Base-by-base conservation (phyloP, 805 yeast genomes). In the Deakozyma indianensis region DNA sequence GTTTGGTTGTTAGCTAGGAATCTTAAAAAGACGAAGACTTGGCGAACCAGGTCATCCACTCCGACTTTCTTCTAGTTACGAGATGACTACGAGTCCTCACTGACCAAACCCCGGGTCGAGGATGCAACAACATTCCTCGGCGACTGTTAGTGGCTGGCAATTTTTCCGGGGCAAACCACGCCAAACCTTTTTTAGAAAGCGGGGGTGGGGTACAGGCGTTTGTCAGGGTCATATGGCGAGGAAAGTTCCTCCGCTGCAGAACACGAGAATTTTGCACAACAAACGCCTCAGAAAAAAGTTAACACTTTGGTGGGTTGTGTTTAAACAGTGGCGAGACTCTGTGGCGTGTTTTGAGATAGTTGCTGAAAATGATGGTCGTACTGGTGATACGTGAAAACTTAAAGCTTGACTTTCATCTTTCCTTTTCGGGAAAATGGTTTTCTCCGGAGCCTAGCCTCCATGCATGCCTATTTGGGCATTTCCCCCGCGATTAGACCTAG, bases 201-300 rank as follows among this genome's bases (percentile, higher is more conserved):
- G 38, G 38, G 38, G 38, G 38, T 32, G 38, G 38, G 38, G 38
- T 32, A 32, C 9, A n/a, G 38, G 28, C 28, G 28, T 25, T 25
- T 7, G 28, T 9, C 28, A 25, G 14, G 14, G 28, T 25, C 14
- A 7, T 14, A 25, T 14, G 14, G 28, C 7, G 28, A 25, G 7
- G 14, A 25, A 25, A n/a, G n/a, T n/a, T n/a, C n/a, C n/a, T n/a
- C n/a, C n/a, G n/a, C n/a, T n/a, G n/a, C n/a, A n/a, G n/a, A n/a
- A n/a, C n/a, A n/a, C n/a, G n/a, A n/a, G n/a, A n/a, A n/a, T n/a
- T n/a, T n/a, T n/a, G n/a, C 28, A 25, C 7, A 14, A 9, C 28
- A 25, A 25, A 25, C 28, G 28, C 28, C 7, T 14, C 28, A 14
- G 7, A 14, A 25, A 25, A 7, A 25, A 25, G 14, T 14, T 14